Percentiles rank a stretch among this genome's conserved stretches.
Conservation (phyloP, 768 basidiomycete species). For the Lactarius vividus region DNA sequence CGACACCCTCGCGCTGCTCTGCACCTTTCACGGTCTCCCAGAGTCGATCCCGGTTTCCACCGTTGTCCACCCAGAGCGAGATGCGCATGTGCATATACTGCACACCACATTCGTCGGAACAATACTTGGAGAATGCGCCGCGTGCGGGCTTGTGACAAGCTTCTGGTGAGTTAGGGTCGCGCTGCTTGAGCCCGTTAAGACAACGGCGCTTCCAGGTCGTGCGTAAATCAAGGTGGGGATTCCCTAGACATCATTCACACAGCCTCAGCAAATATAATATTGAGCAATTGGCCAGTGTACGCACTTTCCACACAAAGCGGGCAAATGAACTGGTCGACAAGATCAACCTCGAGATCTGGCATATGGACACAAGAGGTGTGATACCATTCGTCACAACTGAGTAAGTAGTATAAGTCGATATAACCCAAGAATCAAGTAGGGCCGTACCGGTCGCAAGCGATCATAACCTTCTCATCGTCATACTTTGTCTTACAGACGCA, state of each 20-base stretch:
- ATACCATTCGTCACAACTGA: constrained; percentile 93
- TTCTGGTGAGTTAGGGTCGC: constrained; percentile 56
- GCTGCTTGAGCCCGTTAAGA: constrained; percentile 62
- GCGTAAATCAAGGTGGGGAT: constrained; percentile 54
- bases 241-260: constrained; percentile 40
- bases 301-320: constrained; percentile 73
- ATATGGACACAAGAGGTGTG: constrained; percentile 83
- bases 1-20: constrained; percentile 67
- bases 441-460: constrained; percentile 84
- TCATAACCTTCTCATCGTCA: constrained; percentile 87
- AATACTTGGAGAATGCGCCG: constrained; percentile 85
- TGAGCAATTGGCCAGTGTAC: constrained; percentile 33
- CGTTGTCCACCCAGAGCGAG: constrained; percentile 57
- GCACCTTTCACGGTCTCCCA: constrained; percentile 76
- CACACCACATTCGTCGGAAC: constrained; percentile 84
- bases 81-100: constrained; percentile 67
- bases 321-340: constrained; percentile 92
- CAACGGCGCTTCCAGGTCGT: constrained; percentile 84
- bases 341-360: constrained; percentile 76
- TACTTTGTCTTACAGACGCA: constrained; percentile 87
- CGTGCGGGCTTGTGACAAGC: constrained; percentile 81
- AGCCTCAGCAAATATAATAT: not conserved
- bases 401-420: not conserved
- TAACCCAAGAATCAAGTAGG: constrained; percentile 11
- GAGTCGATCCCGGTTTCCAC: constrained; percentile 59